Evolutionary conservation across 495 filamentous ascomycete species (phyloP).

Genomic region (Hyaloscypha bicolor): DNA sequence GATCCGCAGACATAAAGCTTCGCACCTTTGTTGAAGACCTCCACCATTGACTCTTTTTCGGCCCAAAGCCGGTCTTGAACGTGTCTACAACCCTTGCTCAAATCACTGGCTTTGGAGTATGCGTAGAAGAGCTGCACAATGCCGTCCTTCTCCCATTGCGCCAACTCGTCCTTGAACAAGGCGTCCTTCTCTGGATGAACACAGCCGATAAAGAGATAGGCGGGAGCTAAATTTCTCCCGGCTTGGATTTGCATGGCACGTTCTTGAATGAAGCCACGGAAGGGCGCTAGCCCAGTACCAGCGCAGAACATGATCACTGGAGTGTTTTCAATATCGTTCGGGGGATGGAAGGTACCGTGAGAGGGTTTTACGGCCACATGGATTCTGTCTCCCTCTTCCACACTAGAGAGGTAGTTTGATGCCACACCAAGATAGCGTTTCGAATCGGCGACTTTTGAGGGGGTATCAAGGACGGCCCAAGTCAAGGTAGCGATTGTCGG

Average conservation of each 20-base stretch:
- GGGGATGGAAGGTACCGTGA: slow-evolving; percentile 68
- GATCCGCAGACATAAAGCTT: slow-evolving; percentile 71
- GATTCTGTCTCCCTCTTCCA: slow-evolving; percentile 60
- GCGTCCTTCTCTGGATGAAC: slow-evolving; percentile 57
- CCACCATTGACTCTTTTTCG: slow-evolving; percentile 51
- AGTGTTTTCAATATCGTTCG: slow-evolving; percentile 56
- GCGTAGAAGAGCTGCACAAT: slow-evolving; percentile 60
- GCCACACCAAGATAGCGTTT: slow-evolving; percentile 53
- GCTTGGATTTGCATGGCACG: slow-evolving; percentile 57
- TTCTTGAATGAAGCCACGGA: slow-evolving; percentile 66
- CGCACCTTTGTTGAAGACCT: slow-evolving; percentile 59
- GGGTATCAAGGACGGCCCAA: slow-evolving; percentile 62
- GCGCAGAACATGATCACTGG: slow-evolving; percentile 69
- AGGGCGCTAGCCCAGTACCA: slow-evolving; percentile 59
- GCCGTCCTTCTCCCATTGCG: slow-evolving; percentile 58
- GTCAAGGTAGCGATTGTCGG: slow-evolving; percentile 64
- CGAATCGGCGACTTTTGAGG: slow-evolving; percentile 51
- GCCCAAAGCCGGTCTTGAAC: slow-evolving; percentile 64
- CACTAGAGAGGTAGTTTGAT: slow-evolving; percentile 55
- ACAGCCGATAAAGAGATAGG: slow-evolving; percentile 67
- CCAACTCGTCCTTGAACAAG: slow-evolving; percentile 62
- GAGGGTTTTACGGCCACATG: slow-evolving; percentile 60
- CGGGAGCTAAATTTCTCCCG: slow-evolving; percentile 55
- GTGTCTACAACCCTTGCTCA: slow-evolving; percentile 49
- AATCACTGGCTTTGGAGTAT: slow-evolving; percentile 47